Conservation (phyloP, 768 basidiomycete genomes). For the Mycena alexandri region DNA sequence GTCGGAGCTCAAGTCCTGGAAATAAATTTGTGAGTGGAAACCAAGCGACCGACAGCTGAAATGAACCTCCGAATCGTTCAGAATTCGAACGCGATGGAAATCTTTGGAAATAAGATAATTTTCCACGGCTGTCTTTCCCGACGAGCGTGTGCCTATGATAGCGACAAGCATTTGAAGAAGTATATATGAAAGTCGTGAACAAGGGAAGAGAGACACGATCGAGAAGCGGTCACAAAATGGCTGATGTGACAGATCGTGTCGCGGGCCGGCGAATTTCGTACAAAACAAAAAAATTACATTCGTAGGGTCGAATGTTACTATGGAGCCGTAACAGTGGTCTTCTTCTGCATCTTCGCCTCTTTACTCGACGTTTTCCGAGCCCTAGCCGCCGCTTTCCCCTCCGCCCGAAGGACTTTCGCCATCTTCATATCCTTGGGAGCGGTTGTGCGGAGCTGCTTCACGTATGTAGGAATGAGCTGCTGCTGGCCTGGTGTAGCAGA, state of each 20-base stretch:
- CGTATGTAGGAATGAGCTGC: slow-evolving; percentile 74
- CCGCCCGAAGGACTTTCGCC: slow-evolving; percentile 69
- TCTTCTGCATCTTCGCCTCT: slow-evolving; percentile 5
- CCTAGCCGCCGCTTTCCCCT: slow-evolving; percentile 65
- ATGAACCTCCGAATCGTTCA: slow-evolving; percentile 32
- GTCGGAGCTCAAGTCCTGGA: slow-evolving; percentile 33
- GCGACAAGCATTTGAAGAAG: slow-evolving; percentile 32
- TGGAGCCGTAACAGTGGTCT: not conserved
- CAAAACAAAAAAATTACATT: too few relatives aligned
- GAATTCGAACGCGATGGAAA: slow-evolving; percentile 65
- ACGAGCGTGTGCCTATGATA: slow-evolving; percentile 40
- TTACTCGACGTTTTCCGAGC: slow-evolving; percentile 41
- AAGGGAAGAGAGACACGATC: too few relatives aligned
- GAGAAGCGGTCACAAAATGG: not conserved
- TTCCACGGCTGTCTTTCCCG: slow-evolving; percentile 72
- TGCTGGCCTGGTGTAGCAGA: slow-evolving; percentile 33
- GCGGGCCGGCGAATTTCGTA: not conserved
- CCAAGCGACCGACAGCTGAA: slow-evolving; percentile 16
- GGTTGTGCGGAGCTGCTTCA: slow-evolving; percentile 85
- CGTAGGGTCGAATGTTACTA: not conserved
- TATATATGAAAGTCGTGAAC: too few relatives aligned
- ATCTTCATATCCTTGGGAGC: slow-evolving; percentile 84
- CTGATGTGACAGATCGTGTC: slow-evolving; percentile 17
- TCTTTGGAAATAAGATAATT: slow-evolving; percentile 72
- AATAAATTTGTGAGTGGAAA: slow-evolving; percentile 14